These are phyloP conservation scores for Syzygium jambos DNA, from an alignment of 345 rosid species.

Conservation along the genomic window DNA sequence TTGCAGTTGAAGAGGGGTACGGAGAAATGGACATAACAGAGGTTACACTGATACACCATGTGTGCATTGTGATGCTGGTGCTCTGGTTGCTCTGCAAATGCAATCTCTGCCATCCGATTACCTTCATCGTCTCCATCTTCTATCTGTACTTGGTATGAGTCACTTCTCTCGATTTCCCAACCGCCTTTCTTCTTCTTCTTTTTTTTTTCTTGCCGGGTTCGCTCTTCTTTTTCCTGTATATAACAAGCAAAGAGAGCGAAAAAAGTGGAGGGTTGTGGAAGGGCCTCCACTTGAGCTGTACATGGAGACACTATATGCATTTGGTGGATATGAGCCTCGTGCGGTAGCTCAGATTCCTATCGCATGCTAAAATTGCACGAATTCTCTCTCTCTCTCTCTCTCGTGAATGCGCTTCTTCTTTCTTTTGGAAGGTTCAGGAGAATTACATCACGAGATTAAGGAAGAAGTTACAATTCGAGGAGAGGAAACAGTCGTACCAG, in stretches of 20 bases:
- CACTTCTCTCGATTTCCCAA: background rate
- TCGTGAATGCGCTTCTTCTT: background rate
- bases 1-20: background rate
- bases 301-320: background rate
- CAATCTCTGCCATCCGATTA: conserved; percentile 40
- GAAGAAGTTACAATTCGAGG: conserved; percentile 32
- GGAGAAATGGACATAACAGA: conserved; percentile 25
- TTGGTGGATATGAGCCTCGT: background rate
- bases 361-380: background rate
- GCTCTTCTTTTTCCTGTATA: background rate
- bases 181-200: background rate
- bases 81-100: conserved; percentile 62
- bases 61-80: conserved; percentile 44
- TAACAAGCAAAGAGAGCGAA: background rate
- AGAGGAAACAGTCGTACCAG: conserved; percentile 29
- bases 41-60: conserved; percentile 64
- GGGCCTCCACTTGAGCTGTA: background rate
- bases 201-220: background rate
- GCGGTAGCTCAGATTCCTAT: background rate
- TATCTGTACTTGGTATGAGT: conserved; percentile 65
- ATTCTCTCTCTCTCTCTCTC: background rate
- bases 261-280: background rate
- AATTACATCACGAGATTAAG: conserved; percentile 12
- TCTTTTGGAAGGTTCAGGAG: conserved; percentile 55
- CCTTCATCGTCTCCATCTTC: conserved; percentile 45